Evolutionary conservation across 2,329 filamentous ascomycete genomes (phyloP).

Genomic region (Phialocephala sp.): DNA sequence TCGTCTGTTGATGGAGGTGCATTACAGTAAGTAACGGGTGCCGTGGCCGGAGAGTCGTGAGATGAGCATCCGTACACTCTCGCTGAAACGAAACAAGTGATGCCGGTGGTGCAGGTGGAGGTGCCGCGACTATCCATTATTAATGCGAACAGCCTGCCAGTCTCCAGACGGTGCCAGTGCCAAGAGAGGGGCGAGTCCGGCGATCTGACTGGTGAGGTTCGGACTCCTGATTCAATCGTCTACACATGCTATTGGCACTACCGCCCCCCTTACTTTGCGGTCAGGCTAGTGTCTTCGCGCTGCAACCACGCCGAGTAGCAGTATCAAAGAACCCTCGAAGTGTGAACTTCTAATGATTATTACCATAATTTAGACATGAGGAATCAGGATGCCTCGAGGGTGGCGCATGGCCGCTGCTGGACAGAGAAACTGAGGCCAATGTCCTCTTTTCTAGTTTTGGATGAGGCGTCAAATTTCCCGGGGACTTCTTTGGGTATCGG

Average conservation of each 20-base stretch:
- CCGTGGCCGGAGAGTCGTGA: not conserved
- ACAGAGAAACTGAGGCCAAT: constrained; percentile 20
- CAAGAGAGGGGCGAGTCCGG: not conserved
- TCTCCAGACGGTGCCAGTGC: not conserved
- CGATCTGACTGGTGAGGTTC: constrained; percentile 4
- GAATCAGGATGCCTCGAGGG: not conserved
- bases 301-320: not conserved
- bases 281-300: not conserved
- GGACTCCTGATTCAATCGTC: not conserved
- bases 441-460: constrained; percentile 30
- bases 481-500: constrained; percentile 24
- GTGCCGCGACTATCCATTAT: constrained; percentile 22
- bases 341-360: not conserved
- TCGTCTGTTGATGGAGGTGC: constrained; percentile 11
- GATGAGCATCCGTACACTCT: constrained; percentile 20
- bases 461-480: constrained; percentile 34
- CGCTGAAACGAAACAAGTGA: constrained; percentile 29
- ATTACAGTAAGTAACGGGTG: constrained; percentile 10
- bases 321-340: not conserved
- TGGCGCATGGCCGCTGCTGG: not conserved
- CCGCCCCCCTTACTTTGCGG: not conserved
- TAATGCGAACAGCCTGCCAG: constrained; percentile 21
- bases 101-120: not conserved
- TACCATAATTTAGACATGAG: not conserved
- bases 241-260: not conserved